These are phyloP conservation scores for Arabidopsis arenosa DNA, from an alignment of 345 rosid species.

Conservation along the genomic window DNA sequence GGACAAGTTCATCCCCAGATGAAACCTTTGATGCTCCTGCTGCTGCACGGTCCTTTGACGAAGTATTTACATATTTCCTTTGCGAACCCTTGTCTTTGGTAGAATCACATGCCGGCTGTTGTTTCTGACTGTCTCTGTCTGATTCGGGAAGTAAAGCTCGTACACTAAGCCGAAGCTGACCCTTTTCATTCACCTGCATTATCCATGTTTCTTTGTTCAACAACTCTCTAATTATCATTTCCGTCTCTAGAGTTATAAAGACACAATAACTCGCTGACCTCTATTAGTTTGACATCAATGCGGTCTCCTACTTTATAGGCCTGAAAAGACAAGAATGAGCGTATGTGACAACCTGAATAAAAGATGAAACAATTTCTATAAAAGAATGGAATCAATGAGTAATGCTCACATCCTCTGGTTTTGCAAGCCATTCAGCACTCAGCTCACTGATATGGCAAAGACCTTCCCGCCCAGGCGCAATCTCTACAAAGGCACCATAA, in stretches of 20 bases:
- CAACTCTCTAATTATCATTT: constrained; percentile 18
- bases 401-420: constrained; percentile 91
- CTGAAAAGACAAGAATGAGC: constrained; percentile 50
- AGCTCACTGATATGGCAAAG: constrained; percentile 98
- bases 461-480: constrained; percentile 97
- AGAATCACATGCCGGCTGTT: constrained; percentile 43
- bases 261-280: constrained; percentile 56
- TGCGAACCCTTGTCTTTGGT: constrained; percentile 47
- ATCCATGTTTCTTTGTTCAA: constrained; percentile 33
- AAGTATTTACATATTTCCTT: constrained; percentile 44
- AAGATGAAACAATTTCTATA: constrained; percentile 1
- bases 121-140: constrained; percentile 54
- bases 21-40: constrained; percentile 50
- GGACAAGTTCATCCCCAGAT: constrained; percentile 46
- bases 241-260: constrained; percentile 18
- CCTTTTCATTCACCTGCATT: constrained; percentile 86
- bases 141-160: constrained; percentile 80
- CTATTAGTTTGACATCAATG: constrained; percentile 91
- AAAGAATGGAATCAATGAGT: constrained; percentile 12
- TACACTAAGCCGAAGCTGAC: constrained; percentile 95
- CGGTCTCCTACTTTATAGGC: constrained; percentile 87
- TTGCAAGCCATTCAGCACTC: constrained; percentile 82
- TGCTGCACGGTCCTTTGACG: constrained; percentile 48
- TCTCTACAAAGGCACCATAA: constrained; percentile 95
- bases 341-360: constrained; percentile 13